A percentile compares a stretch with the other conserved stretches of the same genome.
Conservation (phyloP, 768 basidiomycete species). For the Steccherinum ochraceum region DNA sequence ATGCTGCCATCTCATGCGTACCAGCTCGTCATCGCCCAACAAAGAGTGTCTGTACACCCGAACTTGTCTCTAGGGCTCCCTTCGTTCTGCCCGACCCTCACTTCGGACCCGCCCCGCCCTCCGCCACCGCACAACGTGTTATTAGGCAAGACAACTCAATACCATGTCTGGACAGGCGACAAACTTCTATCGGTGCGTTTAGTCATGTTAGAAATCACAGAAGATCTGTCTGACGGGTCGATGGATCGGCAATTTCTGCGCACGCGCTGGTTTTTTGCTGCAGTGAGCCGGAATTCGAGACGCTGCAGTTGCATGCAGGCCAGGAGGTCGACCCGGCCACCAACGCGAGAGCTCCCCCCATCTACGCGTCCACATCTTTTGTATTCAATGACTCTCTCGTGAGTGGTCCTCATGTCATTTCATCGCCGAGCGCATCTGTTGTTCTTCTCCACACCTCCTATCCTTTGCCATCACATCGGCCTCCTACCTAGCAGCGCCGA, state of each 20-base stretch:
- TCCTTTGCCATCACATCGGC: neutral
- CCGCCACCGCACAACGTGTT: too few relatives aligned
- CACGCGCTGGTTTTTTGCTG: neutral
- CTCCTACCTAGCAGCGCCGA: neutral
- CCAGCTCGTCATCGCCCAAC: too few relatives aligned
- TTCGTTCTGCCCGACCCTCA: too few relatives aligned
- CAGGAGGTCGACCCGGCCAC: conserved; percentile 57
- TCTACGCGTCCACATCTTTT: conserved; percentile 69
- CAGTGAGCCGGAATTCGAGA: conserved; percentile 66
- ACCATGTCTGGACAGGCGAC: too few relatives aligned
- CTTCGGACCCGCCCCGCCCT: too few relatives aligned
- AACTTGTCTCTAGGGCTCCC: too few relatives aligned
- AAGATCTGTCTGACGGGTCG: too few relatives aligned
- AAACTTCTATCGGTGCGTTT: neutral
- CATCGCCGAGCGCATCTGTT: too few relatives aligned
- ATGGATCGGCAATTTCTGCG: too few relatives aligned
- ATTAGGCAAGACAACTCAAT: too few relatives aligned
- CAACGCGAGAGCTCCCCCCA: conserved; percentile 71
- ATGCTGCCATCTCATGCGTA: neutral
- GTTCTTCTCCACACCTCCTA: neutral
- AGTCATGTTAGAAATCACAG: too few relatives aligned
- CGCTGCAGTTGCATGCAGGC: conserved; percentile 75
- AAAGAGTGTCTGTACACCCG: too few relatives aligned
- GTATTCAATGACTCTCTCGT: conserved; percentile 68
- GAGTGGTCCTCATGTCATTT: conserved; percentile 18